Evolutionary conservation across 2,329 filamentous ascomycete genomes (phyloP), one percentile per base, ranked within the genome.

Genomic region (Aspergillus pseudotamarii): DNA sequence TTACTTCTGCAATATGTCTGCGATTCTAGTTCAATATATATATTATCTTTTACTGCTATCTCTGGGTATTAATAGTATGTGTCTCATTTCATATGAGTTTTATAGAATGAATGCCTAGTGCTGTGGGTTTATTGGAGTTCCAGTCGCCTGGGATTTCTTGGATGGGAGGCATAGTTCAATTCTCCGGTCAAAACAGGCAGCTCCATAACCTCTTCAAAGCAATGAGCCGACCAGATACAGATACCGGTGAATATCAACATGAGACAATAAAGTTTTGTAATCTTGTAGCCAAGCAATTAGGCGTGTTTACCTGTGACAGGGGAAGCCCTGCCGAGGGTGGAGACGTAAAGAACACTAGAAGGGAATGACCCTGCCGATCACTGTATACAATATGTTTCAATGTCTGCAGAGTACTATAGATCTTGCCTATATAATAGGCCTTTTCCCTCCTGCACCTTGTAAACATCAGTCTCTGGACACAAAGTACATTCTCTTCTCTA

Each of bases 301-400:
- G 26, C 14, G 26, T 23, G 30, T 54, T 36, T 54, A 54, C 51
- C 51, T 54, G 51, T 32, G 51, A 54, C 51, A 54, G 51, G 51
- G 30, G 51, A 34, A 21, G 19, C 28, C 51, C n/a, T 34, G 30
- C 19, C 21, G 51, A 54, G 21, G 10, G 51, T 54, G 51, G 51
- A 54, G 51, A 36, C 36, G 32, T 19, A 36, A 36, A 26, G 51
- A 54, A 54, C 30, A 36, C 14, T 36, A 54, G 51, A 54, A 14
- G n/a, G 30, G 21, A 8, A 54, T 54, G 30, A 6, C 32, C 51
- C 51, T 54, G 51, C 51, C 28, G 51, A 54, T 54, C 51, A 54
- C 51, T 36, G 16, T 54, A 36, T 54, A 54, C 10, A 21, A 14
- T 54, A 30, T 36, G 46, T 36, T 30, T 16, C 19, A 23, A 21